Percentiles rank a stretch among this genome's conserved stretches.
These are phyloP conservation scores for Knoxdaviesia proteae DNA, from an alignment of 2,329 filamentous ascomycete species.

Conservation along the genomic window DNA sequence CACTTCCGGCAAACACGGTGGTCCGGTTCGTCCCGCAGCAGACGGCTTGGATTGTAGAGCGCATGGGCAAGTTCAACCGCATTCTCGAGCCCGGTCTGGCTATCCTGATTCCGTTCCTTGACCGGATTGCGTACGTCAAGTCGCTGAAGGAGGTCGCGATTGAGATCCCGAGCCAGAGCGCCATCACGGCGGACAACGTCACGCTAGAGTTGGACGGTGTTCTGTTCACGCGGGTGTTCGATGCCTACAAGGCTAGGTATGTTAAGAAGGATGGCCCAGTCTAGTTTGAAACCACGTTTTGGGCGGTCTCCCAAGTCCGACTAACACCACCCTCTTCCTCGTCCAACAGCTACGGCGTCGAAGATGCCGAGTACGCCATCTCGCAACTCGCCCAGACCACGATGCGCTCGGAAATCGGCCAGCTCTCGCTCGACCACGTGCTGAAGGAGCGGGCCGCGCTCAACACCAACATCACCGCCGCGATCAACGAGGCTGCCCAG, in stretches of 20 bases:
- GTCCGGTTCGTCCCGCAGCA: constrained; percentile 97
- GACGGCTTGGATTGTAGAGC: constrained; percentile 98
- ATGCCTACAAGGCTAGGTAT: constrained; percentile 92
- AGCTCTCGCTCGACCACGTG: constrained; percentile 89
- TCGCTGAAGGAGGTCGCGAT: constrained; percentile 89
- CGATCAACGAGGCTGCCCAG: constrained; percentile 93
- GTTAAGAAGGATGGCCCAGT: constrained; percentile 7
- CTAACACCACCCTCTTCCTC: neutral
- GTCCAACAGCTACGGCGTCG: constrained; percentile 72
- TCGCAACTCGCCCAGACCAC: constrained; percentile 95
- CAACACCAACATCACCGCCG: constrained; percentile 95
- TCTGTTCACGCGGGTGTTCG: constrained; percentile 86
- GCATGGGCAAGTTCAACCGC: constrained; percentile 93
- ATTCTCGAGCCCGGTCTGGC: constrained; percentile 86
- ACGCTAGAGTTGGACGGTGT: constrained; percentile 92
- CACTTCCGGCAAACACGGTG: constrained; percentile 79
- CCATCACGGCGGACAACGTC: constrained; percentile 96
- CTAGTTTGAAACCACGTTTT: neutral
- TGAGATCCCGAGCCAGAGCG: constrained; percentile 92
- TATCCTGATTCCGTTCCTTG: constrained; percentile 71
- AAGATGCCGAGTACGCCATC: constrained; percentile 97
- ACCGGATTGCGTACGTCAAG: constrained; percentile 95
- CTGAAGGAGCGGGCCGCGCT: constrained; percentile 90
- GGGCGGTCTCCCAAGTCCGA: too few species aligned
- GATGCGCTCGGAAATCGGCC: constrained; percentile 96